A percentile compares a stretch with the other conserved stretches of the same genome.
These are phyloP conservation scores for Pinguiococcus pyrenoidosus DNA, from an alignment of 108 stramenopile genomes.

Conservation along the genomic window DNA sequence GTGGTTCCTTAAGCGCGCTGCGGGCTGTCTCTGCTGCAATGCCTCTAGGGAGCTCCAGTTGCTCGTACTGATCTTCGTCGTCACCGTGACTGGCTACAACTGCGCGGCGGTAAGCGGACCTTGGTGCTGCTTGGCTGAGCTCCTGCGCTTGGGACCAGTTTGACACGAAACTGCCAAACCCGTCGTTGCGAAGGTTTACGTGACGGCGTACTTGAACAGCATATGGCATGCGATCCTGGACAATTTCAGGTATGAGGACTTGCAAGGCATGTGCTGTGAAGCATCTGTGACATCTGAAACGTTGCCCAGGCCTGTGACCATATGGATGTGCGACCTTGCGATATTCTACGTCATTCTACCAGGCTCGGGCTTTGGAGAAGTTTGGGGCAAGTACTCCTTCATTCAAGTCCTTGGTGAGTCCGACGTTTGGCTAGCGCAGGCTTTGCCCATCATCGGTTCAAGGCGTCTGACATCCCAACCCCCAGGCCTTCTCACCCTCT, in stretches of 20 bases:
- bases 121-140: too few relatives aligned
- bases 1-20: too few relatives aligned
- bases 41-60: too few relatives aligned
- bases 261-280: background rate
- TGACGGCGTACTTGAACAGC: slow-evolving; percentile 61
- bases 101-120: too few relatives aligned
- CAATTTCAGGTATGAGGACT: slow-evolving; percentile 46
- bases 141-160: too few relatives aligned
- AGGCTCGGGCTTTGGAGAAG: slow-evolving; percentile 58
- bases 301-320: background rate
- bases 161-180: too few relatives aligned
- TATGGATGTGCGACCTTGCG: slow-evolving; percentile 47
- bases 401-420: slow-evolving; percentile 72
- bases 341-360: slow-evolving; percentile 65
- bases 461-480: background rate
- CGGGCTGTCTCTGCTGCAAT: too few relatives aligned
- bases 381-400: slow-evolving; percentile 65
- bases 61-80: too few relatives aligned
- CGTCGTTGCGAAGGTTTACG: too few relatives aligned
- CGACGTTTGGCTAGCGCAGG: too few relatives aligned
- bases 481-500: slow-evolving; percentile 29
- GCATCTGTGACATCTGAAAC: background rate
- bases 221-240: slow-evolving; percentile 95
- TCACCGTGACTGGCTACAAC: too few relatives aligned
- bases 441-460: slow-evolving; percentile 46